Conservation (phyloP, 352 stramenopile genomes). For the Globisporangium sylvaticum region DNA sequence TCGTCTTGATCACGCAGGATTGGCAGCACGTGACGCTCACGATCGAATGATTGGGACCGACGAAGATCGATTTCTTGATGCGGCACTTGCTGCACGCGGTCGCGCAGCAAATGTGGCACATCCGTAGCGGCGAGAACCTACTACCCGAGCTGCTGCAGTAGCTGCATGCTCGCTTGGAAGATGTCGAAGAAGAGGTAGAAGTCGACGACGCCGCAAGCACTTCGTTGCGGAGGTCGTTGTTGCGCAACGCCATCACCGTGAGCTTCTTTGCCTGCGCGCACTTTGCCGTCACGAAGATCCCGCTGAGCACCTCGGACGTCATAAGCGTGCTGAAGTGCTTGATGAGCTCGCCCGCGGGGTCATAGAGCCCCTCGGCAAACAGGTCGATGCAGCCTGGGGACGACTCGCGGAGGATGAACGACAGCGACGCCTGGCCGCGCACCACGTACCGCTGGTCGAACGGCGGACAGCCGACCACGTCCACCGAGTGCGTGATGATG, state of each 20-base stretch:
- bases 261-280: conserved; percentile 55
- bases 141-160: neutral
- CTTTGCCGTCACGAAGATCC: conserved; percentile 19
- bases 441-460: conserved; percentile 27
- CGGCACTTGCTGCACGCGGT: conserved; percentile 43
- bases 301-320: conserved; percentile 30
- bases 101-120: conserved; percentile 39
- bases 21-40: neutral
- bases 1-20: conserved; percentile 8
- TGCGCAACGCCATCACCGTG: conserved; percentile 29
- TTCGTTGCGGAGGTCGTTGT: conserved; percentile 8
- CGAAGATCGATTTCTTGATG: conserved; percentile 46
- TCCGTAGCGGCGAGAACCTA: conserved; percentile 17
- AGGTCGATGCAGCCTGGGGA: conserved; percentile 34
- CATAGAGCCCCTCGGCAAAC: conserved; percentile 35
- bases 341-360: conserved; percentile 34
- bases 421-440: conserved; percentile 25
- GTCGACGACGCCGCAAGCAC: too few relatives aligned
- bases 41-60: conserved; percentile 15
- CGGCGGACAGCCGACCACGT: conserved; percentile 30
- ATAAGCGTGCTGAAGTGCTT: conserved; percentile 19
- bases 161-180: too few relatives aligned
- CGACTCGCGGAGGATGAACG: conserved; percentile 33
- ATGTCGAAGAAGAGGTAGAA: too few relatives aligned
- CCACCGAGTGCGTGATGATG: conserved; percentile 39